Evolutionary conservation across 1,284 basidiomycete species (phyloP), one percentile per base, ranked within the genome.

Genomic region (Sanghuangporus baumii): DNA sequence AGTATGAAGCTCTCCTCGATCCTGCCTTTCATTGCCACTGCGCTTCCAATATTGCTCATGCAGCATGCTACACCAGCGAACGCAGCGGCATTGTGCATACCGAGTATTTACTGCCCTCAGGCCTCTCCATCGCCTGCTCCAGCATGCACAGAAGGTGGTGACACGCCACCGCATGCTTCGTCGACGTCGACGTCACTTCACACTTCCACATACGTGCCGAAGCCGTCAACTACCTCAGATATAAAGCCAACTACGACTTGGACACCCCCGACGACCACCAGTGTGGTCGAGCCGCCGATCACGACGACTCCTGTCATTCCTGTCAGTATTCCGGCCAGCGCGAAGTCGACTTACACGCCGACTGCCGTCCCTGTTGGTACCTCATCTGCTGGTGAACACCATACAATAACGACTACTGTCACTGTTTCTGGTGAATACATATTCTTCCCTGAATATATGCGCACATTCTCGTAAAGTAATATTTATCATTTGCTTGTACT

Each of bases 1-100:
- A 60, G 26, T n/a, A 62, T 62, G 60, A 62, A 62, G 55, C 36
- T 62, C 43, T 7, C 31, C 43, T 7, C 31, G 5, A 34, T 62
- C 20, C 47, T 51, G n/a, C 34, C 60, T 3, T 34, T 62, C 40
- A 16, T 62, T 34, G 60, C 47, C 40, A 26, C 41, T 20, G 60
- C 60, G 3, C 43, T 62, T 4, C 43, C 54, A 16, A 9, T 60
- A 2, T 40, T 60, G 23, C 48, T 60, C 31, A 6, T 60, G 16
- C 40, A 60, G 23, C 37, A 55, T 43, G 59, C 52, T 2, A 55
- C 52, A n/a, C 59, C 48, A 36, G 50, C 40, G 16, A 31, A 34
- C 12, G 59, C 59, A 14, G 51, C 51, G 4, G 50, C 52, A 6
- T 14, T 60, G n/a, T 50, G 47, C 48, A 60, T 60, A 12, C 58